Evolutionary conservation across 1,284 basidiomycete species (phyloP), one percentile per base, ranked within the genome.

Genomic region (Rhodotorula sp.): DNA sequence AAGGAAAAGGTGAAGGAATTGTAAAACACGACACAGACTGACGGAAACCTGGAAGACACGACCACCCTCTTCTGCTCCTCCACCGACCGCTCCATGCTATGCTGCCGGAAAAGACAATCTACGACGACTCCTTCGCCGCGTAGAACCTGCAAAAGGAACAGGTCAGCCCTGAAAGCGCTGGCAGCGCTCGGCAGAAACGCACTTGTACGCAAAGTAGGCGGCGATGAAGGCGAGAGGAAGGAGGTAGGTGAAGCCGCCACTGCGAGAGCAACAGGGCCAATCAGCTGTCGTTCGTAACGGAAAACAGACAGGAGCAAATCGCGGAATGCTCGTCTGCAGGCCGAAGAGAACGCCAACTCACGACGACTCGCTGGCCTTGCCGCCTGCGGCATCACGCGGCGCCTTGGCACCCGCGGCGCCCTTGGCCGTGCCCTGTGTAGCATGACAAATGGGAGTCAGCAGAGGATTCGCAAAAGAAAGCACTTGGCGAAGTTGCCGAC

Each of bases 161-260:
- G 16, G 49, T 58, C 16, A 59, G 61, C 8, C 12, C 12, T 7
- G 45, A 16, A 4, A 17, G 42, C 2, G 16, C n/a, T 12, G 16
- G 0, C 14, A 34, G 45, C 19, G 44, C 23, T 7, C 48, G 23
- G 50, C 27, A 17, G 57, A 27, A 27, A 62, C 72, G 34, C 7
- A 71, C 74, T 66, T 69, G 71, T 78, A 93, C 59, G 87, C 91
- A 74, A 92, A 91, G 86, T 92, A 93, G 59, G 85, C 91, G 74
- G 87, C 90, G 61, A 93, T 84, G 44, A 88, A 82, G 61, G 84
- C 86, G 60, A 93, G 85, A 64, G 91, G 91, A 34, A 91, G 80
- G 79, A 92, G 88, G 85, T 92, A 93, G 86, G 90, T 88, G 79
- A 88, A 69, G 80, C 89, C 90, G 71, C 68, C 67, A 66, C 54